Percentiles rank a stretch among this genome's conserved stretches.
These are phyloP conservation scores for Gossypium schwendimanii DNA, from an alignment of 441 rosid species.

Conservation along the genomic window DNA sequence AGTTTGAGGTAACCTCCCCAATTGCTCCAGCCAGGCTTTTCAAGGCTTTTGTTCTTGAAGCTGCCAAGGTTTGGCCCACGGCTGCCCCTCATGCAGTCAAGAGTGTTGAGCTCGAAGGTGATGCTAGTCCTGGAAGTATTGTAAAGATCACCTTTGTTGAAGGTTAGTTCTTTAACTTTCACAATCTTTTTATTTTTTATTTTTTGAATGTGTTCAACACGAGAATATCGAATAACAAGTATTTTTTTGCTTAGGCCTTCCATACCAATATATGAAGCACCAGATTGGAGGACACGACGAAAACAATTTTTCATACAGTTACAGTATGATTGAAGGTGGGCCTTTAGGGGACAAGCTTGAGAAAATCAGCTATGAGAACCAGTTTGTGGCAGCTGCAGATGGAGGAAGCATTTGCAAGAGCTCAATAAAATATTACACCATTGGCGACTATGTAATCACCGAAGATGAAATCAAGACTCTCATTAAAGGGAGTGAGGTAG, in stretches of 20 bases:
- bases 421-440: neutral
- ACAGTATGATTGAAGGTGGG: conserved; percentile 21
- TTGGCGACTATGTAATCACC: conserved; percentile 21
- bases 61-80: conserved; percentile 19
- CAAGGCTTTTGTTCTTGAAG: conserved; percentile 20
- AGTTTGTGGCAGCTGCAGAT: conserved; percentile 11
- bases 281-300: conserved; percentile 22
- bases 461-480: conserved; percentile 28
- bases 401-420: conserved; percentile 26
- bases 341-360: neutral
- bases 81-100: conserved; percentile 24
- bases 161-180: conserved; percentile 5
- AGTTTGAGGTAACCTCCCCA: neutral
- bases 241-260: neutral
- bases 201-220: neutral
- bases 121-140: conserved; percentile 21
- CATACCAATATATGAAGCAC: conserved; percentile 21
- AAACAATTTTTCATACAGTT: conserved; percentile 9
- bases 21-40: conserved; percentile 7
- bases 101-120: conserved; percentile 12
- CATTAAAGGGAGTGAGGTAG: conserved; percentile 24
- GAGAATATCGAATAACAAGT: neutral
- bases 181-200: too few relatives aligned
- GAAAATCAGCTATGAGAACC: conserved; percentile 10
- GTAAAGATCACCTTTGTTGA: conserved; percentile 15